Evolutionary conservation across 2,329 filamentous ascomycete species (phyloP), one percentile per base, ranked within the genome.

Genomic region (Cryphonectria carpinicola): DNA sequence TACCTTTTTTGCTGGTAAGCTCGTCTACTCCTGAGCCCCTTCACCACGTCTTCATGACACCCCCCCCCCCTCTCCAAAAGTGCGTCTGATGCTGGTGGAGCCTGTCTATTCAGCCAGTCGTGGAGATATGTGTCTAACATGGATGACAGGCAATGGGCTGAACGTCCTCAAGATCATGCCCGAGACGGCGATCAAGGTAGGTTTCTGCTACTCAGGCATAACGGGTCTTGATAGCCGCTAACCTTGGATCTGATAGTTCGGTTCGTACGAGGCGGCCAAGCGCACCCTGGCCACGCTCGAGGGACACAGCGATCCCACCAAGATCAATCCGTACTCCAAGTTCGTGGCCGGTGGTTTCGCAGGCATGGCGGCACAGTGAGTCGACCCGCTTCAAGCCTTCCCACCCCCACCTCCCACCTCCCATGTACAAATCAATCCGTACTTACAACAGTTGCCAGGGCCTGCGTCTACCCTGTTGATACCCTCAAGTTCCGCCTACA

Each of bases 101-200:
- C 58, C 32, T 19, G 32, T 61, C 32, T 35, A 25, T n/a, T n/a
- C 4, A 35, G 8, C 13, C 4, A 39, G 37, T 52, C 28, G 4
- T 49, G 49, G 35, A 54, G 52, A 32, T 25, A n/a, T 4, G 8
- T 6, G 8, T 6, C 71, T 73, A 60, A 73, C 67, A 4, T 49
- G n/a, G 46, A 69, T 28, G 13, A 37, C 76, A 97, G 95, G 96
- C 52, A 99, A 99, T 78, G 96, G 96, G 4, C 85, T 99, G 75
- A 99, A 99, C 76, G 94, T 99, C 3, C 81, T 98, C 77, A 99
- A 99, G 81, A 96, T 99, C 72, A 97, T 98, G 94, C 96, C 96
- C 0, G 96, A 99, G 83, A 98, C 95, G 39, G 95, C 96, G 37
- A 97, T 99, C 79, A 97, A 98, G 76, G 84, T 85, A 78, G 52